Evolutionary conservation across 352 stramenopile genomes (phyloP).

Genomic region (Pelagophyceae sp.): DNA sequence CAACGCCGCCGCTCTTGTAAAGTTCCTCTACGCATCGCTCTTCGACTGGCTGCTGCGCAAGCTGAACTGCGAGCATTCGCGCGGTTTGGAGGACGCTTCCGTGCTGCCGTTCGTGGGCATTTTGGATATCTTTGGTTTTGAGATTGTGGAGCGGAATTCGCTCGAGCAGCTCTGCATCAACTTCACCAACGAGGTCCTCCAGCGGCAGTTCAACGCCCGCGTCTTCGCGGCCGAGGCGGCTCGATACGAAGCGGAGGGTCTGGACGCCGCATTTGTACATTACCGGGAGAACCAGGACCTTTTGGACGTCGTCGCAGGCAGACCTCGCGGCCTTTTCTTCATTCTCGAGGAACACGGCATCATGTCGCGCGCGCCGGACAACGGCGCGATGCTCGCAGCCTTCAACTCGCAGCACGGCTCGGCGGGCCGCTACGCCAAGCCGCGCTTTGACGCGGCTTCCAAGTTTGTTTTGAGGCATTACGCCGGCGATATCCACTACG

Average conservation of each 20-base stretch:
- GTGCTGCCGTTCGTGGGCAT: background rate
- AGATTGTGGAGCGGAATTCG: no score
- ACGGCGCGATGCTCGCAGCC: slow-evolving; percentile 24
- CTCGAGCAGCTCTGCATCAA: slow-evolving; percentile 74
- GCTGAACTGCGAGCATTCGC: slow-evolving; percentile 47
- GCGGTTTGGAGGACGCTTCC: background rate
- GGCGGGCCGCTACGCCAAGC: background rate
- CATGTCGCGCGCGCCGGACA: background rate
- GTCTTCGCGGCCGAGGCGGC: slow-evolving; percentile 19
- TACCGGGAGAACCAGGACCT: slow-evolving; percentile 42
- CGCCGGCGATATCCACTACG: slow-evolving; percentile 83
- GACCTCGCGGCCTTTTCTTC: background rate
- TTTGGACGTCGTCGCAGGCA: slow-evolving; percentile 36
- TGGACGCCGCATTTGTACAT: slow-evolving; percentile 37
- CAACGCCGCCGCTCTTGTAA: slow-evolving; percentile 83
- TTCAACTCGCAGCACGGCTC: slow-evolving; percentile 7
- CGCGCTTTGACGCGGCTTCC: slow-evolving; percentile 35
- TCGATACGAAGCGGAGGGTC: slow-evolving; percentile 41
- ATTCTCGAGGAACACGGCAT: background rate
- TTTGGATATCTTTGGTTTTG: background rate
- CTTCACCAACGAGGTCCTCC: slow-evolving; percentile 64
- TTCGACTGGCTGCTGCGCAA: slow-evolving; percentile 93
- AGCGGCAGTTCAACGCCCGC: slow-evolving; percentile 49
- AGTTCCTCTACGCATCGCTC: slow-evolving; percentile 89
- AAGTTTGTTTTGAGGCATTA: slow-evolving; percentile 83